Percentiles rank a stretch among this genome's conserved stretches.
phyloP scores from a whole-genome alignment of 208 protist genomes.

The Trichomonas vaginalis region DNA sequence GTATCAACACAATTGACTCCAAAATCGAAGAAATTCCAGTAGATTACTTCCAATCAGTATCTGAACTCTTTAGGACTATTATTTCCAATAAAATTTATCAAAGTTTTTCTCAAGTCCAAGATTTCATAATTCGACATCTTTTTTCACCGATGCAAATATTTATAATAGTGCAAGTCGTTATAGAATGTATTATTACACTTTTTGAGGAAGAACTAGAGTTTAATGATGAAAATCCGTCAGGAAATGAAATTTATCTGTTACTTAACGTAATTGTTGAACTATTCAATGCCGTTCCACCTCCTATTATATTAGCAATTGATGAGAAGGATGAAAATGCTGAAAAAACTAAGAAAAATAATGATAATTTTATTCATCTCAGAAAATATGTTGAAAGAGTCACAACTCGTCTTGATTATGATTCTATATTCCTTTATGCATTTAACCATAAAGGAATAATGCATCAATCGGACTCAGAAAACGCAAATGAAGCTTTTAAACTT shows the following conservation, averaged over 20 bases:
- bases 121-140: background rate
- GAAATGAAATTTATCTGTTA: background rate
- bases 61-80: background rate
- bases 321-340: background rate
- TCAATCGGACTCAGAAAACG: background rate
- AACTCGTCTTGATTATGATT: background rate
- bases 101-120: background rate
- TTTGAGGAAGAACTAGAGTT: background rate
- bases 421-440: background rate
- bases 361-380: background rate
- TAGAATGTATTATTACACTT: background rate
- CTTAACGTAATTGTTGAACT: background rate
- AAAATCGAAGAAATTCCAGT: background rate
- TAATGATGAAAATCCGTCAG: background rate
- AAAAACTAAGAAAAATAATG: background rate
- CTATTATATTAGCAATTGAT: too few species aligned
- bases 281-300: too few species aligned
- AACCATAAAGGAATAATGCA: background rate
- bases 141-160: background rate
- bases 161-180: background rate
- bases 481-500: background rate
- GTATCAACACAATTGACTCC: background rate
- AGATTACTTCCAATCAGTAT: background rate
- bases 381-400: background rate
- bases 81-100: background rate